A percentile compares a stretch with the other conserved stretches of the same genome.
Evolutionary conservation across 208 protist species (phyloP).

Genomic region (Spongospora subterranea): DNA sequence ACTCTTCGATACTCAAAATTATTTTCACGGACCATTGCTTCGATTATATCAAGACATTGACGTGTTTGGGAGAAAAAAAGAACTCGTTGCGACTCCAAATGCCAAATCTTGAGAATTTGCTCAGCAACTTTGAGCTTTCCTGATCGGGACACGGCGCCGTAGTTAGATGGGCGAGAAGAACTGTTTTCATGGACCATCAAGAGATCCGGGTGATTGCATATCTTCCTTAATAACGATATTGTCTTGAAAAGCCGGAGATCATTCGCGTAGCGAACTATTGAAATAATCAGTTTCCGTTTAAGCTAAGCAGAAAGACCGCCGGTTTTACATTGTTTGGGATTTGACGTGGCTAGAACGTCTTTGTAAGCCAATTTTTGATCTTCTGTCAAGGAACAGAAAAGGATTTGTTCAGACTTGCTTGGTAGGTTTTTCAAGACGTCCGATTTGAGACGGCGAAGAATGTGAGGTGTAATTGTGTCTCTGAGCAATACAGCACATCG

Average conservation of each 20-base stretch:
- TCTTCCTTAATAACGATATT: constrained; percentile 77
- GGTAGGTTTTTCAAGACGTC: constrained; percentile 89
- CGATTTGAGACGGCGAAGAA: constrained; percentile 92
- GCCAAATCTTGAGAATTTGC: constrained; percentile 89
- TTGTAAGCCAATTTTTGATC: constrained; percentile 88
- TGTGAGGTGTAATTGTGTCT: constrained; percentile 89
- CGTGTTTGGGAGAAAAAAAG: constrained; percentile 95
- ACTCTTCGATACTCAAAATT: constrained; percentile 85
- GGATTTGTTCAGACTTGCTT: constrained; percentile 88
- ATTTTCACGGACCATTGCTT: constrained; percentile 79
- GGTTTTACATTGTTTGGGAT: not conserved
- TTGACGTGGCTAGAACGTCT: constrained; percentile 79
- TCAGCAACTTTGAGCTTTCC: constrained; percentile 89
- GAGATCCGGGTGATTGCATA: constrained; percentile 87
- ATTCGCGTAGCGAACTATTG: not conserved
- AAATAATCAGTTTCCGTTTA: not conserved
- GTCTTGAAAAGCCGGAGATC: constrained; percentile 60
- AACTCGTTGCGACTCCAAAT: constrained; percentile 86
- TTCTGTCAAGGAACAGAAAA: constrained; percentile 91
- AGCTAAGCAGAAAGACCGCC: not conserved
- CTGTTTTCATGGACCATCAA: constrained; percentile 41
- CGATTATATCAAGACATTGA: constrained; percentile 96
- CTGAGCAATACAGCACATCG: constrained; percentile 89
- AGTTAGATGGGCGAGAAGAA: not conserved
- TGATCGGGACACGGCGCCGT: constrained; percentile 73